Evolutionary conservation across 148 eudicot species (phyloP).

Genomic region (Persicaria tinctoria): DNA sequence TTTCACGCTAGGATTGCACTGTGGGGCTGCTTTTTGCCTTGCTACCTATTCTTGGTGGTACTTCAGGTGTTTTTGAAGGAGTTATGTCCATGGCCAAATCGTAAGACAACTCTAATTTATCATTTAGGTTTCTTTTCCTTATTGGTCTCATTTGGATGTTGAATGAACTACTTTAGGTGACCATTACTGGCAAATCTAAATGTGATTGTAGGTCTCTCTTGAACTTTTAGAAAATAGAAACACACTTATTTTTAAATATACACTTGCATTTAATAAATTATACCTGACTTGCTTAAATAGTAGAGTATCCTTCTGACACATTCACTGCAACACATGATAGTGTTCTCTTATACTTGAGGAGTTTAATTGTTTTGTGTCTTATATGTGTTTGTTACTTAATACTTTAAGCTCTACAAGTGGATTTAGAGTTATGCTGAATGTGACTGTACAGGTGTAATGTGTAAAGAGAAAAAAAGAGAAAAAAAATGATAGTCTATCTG

Average conservation of each 20-base stretch:
- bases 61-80: slow-evolving; percentile 84
- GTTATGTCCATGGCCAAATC: slow-evolving; percentile 84
- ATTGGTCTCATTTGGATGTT: background rate
- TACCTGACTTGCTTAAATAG: background rate
- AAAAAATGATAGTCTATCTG: background rate
- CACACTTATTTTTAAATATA: background rate
- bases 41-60: slow-evolving; percentile 93
- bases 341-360: background rate
- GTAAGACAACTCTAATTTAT: slow-evolving; percentile 36
- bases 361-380: background rate
- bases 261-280: background rate
- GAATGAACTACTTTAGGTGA: background rate
- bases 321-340: background rate
- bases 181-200: background rate
- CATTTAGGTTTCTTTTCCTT: slow-evolving; percentile 9
- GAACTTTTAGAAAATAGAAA: background rate
- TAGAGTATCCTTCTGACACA: background rate
- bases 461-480: background rate
- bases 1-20: slow-evolving; percentile 73
- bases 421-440: background rate
- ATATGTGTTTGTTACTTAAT: background rate
- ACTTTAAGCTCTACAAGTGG: background rate
- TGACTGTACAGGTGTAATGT: background rate
- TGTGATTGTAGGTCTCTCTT: slow-evolving; percentile 3
- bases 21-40: slow-evolving; percentile 95